Base-by-base conservation (phyloP, 2,329 filamentous ascomycete species). In the Xylariaceae sp. region DNA sequence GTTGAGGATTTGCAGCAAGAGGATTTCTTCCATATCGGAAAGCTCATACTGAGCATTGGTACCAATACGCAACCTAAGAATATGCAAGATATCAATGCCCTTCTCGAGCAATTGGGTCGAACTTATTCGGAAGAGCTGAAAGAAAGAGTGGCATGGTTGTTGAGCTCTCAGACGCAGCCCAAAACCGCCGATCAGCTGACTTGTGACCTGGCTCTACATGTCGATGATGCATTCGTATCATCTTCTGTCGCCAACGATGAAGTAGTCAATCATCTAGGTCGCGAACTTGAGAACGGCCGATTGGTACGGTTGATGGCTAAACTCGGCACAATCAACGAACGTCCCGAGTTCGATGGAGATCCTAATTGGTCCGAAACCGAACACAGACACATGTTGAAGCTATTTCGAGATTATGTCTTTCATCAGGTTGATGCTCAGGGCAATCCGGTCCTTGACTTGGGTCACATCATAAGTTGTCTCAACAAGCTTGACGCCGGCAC, bases 341-440 rank as follows among this genome's bases (percentile, higher is more conserved):
- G 94, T 9, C 90, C 88, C 1, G 93, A 97, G 70, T 88, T 89
- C 62, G 89, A 90, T 56, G 85, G 86, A 47, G 88, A 92, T 62
- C 78, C 82, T 0, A 80, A 84, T 53, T 99, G 94, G 93, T 90
- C 91, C 3, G 93, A 97, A 73, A 94, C 89, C 52, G 93, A 93
- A 30, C 91, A 96, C 68, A 85, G 92, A 34, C 97, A 96, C 73
- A 89, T 90, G 71, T 80, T 99, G 64, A 97, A 96, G 75, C 82
- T 99, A 7, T 97, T 97, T 79, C 85, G 94, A 53, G 94, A 99
- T 75, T 97, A 95, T 68, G 90, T 97, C 47, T 99, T 97, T 76
- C 94, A 99, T 73, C 92, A 96, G 70, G 92, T 97, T 10, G 92
- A 97, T 72, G 82, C 84, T 35, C 86, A 90, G 59, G 92, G 91